These are phyloP conservation scores for Physcomitrium patens DNA, from an alignment of 225 moss, liverwort and hornwort species.

Conservation along the genomic window DNA sequence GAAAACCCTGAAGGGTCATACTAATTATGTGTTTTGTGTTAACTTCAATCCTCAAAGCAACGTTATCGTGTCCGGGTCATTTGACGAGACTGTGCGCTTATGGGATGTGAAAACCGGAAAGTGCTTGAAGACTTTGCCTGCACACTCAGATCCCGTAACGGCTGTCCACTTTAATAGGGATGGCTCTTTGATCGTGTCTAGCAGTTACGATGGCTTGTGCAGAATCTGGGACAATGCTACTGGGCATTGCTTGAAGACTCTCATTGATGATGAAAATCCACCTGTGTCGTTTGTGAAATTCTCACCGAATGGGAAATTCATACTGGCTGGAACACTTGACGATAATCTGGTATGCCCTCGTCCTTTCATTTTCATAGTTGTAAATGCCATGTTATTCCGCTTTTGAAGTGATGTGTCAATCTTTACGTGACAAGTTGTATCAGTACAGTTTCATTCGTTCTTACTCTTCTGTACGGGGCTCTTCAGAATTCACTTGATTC, in stretches of 20 bases:
- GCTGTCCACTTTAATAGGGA: conserved; percentile 97
- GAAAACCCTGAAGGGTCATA: conserved; percentile 94
- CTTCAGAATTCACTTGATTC: neutral
- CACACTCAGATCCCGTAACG: conserved; percentile 97
- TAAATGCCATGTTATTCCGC: neutral
- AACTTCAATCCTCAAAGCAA: conserved; percentile 97
- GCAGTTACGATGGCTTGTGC: conserved; percentile 95
- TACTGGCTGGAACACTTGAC: conserved; percentile 92
- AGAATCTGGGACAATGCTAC: conserved; percentile 99
- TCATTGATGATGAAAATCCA: conserved; percentile 91
- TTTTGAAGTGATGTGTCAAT: neutral
- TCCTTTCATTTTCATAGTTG: neutral
- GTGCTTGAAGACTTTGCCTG: conserved; percentile 92
- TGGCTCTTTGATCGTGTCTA: conserved; percentile 88
- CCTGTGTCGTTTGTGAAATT: conserved; percentile 94
- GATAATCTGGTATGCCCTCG: conserved; percentile 69
- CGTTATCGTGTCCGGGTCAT: conserved; percentile 93
- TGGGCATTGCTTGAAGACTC: conserved; percentile 87
- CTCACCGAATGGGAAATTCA: conserved; percentile 94
- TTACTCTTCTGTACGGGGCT: neutral
- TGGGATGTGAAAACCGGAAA: conserved; percentile 99
- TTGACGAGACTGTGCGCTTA: conserved; percentile 93
- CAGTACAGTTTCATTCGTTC: neutral
- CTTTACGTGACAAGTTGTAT: neutral
- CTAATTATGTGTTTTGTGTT: conserved; percentile 96